Conservation (phyloP, 2,329 filamentous ascomycete species). For the Hymenoscyphus salicellus region DNA sequence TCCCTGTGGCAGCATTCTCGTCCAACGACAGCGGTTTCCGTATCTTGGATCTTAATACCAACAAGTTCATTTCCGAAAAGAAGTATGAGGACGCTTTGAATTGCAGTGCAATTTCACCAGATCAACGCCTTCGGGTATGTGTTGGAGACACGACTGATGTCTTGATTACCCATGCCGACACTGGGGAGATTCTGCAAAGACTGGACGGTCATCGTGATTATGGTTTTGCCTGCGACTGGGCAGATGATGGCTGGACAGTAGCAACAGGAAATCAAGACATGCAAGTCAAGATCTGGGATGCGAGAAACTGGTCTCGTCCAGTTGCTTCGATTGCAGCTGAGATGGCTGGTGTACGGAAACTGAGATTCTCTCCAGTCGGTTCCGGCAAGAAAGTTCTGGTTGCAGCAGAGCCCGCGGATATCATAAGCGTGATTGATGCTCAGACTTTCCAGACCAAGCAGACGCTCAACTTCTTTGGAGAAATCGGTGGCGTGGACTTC, state of each 20-base stretch:
- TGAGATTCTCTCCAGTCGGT: constrained; percentile 70
- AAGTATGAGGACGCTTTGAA: constrained; percentile 64
- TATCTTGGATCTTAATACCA: constrained; percentile 55
- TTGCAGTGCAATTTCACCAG: constrained; percentile 69
- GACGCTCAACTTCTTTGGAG: constrained; percentile 70
- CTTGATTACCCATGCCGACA: constrained; percentile 67
- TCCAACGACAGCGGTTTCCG: constrained; percentile 62
- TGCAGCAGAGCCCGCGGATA: constrained; percentile 73
- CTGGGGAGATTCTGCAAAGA: constrained; percentile 54
- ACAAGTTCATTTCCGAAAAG: constrained; percentile 55
- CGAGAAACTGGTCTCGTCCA: constrained; percentile 62
- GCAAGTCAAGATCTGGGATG: constrained; percentile 72
- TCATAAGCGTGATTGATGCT: constrained; percentile 68
- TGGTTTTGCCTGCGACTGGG: constrained; percentile 77
- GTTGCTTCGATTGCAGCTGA: constrained; percentile 58
- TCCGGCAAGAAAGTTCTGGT: constrained; percentile 65
- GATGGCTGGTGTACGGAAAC: constrained; percentile 65
- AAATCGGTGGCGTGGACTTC: constrained; percentile 67
- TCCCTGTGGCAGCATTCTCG: constrained; percentile 57
- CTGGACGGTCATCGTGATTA: constrained; percentile 66
- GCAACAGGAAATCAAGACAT: constrained; percentile 77
- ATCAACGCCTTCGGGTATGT: constrained; percentile 67
- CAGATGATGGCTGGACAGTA: constrained; percentile 70
- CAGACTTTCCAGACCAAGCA: constrained; percentile 63
- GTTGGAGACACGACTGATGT: constrained; percentile 68